Conservation (phyloP, 2,329 filamentous ascomycete species). For the Karstenula rhodostoma region DNA sequence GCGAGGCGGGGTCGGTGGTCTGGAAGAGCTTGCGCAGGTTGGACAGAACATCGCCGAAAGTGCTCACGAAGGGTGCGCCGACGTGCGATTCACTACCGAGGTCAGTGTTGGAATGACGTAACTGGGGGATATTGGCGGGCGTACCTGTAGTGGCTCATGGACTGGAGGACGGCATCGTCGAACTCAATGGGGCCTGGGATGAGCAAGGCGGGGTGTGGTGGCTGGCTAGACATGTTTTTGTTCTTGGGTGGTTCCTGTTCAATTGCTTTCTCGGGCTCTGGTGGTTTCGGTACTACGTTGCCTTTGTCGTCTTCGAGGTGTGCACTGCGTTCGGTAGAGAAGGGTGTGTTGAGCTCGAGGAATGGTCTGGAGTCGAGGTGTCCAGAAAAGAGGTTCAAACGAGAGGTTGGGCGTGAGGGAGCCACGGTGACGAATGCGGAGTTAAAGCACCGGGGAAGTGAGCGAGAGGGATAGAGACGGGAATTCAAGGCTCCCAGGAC, state of each 20-base stretch:
- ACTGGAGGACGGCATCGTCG: slow-evolving; percentile 93
- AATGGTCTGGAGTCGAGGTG: slow-evolving; percentile 65
- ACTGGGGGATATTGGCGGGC: not conserved
- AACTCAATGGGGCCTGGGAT: slow-evolving; percentile 99
- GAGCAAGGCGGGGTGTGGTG: slow-evolving; percentile 76
- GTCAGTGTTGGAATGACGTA: slow-evolving; percentile 17
- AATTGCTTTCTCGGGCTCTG: slow-evolving; percentile 25
- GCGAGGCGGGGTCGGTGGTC: slow-evolving; percentile 79
- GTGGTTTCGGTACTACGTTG: slow-evolving; percentile 26
- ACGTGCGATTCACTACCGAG: slow-evolving; percentile 86
- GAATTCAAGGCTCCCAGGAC: slow-evolving; percentile 32
- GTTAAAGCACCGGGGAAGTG: slow-evolving; percentile 22
- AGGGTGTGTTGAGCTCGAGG: slow-evolving; percentile 69
- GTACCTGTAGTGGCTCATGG: slow-evolving; percentile 93
- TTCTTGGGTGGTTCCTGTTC: slow-evolving; percentile 35
- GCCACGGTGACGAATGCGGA: slow-evolving; percentile 35
- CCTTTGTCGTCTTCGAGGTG: slow-evolving; percentile 63
- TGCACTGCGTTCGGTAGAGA: slow-evolving; percentile 65
- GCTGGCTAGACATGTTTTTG: slow-evolving; percentile 64
- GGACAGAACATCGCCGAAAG: slow-evolving; percentile 87
- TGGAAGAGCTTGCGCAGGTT: slow-evolving; percentile 95
- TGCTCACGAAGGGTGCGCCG: slow-evolving; percentile 84
- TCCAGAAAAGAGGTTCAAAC: slow-evolving; percentile 67
- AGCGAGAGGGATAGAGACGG: slow-evolving; percentile 40
- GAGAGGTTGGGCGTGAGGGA: slow-evolving; percentile 54